Conservation (phyloP, 2,329 filamentous ascomycete species). For the Cladosporium sphaerospermum region DNA sequence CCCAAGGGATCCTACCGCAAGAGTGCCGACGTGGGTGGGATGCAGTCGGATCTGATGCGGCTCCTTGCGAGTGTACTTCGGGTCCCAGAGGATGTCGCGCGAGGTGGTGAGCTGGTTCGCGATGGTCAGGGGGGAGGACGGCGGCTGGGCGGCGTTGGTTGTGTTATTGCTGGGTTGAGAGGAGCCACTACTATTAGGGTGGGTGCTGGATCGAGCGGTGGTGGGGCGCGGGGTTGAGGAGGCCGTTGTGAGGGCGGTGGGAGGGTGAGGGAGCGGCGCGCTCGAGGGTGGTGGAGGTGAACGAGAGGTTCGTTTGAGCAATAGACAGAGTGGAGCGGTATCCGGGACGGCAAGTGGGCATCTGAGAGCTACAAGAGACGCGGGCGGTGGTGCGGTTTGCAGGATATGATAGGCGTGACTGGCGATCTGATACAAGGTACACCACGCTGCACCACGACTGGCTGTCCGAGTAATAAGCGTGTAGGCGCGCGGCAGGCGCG, state of each 20-base stretch:
- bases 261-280: background rate
- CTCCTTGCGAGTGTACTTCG: slow-evolving; percentile 38
- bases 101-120: slow-evolving; percentile 43
- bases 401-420: too few relatives aligned
- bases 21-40: slow-evolving; percentile 45
- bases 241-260: slow-evolving; percentile 3
- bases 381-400: too few relatives aligned
- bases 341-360: background rate
- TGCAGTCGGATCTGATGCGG: slow-evolving; percentile 40
- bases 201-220: background rate
- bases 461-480: too few relatives aligned
- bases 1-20: slow-evolving; percentile 29
- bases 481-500: too few relatives aligned
- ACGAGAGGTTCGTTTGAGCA: background rate
- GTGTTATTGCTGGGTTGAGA: background rate
- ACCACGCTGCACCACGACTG: too few relatives aligned
- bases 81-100: slow-evolving; percentile 46
- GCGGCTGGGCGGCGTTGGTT: slow-evolving; percentile 19
- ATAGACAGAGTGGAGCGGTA: background rate
- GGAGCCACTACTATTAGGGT: background rate
- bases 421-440: too few relatives aligned
- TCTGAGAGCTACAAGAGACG: background rate
- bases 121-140: slow-evolving; percentile 32
- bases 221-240: background rate
- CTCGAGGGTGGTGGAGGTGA: background rate